These are phyloP conservation scores for Cichorium intybus DNA, from an alignment of 140 eudicot species.

Conservation along the genomic window DNA sequence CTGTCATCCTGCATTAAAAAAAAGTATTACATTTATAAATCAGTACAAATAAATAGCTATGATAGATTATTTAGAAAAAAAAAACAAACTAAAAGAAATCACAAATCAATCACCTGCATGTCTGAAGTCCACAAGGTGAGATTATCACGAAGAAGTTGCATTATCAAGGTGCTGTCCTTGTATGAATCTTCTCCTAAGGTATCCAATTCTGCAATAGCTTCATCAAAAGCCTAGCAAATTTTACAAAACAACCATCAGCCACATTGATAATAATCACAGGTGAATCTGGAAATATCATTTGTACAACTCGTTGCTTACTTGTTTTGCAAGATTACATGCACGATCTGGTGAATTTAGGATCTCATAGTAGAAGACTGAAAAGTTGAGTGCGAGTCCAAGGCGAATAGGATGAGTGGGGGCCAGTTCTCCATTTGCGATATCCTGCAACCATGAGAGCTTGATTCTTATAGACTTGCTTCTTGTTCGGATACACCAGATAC, in stretches of 20 bases:
- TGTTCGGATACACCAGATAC: neutral
- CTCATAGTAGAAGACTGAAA: conserved; percentile 80
- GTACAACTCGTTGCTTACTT: conserved; percentile 34
- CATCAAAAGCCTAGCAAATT: conserved; percentile 72
- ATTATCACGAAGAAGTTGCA: conserved; percentile 87
- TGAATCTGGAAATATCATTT: neutral
- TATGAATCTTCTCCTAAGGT: conserved; percentile 78
- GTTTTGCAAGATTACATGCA: conserved; percentile 84
- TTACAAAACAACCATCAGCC: conserved; percentile 18
- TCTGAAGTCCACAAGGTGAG: conserved; percentile 87
- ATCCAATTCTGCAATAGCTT: conserved; percentile 81
- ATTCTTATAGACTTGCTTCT: conserved; percentile 1
- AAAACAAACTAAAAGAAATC: neutral
- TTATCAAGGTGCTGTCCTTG: conserved; percentile 81
- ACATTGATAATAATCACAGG: neutral
- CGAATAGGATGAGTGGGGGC: conserved; percentile 87
- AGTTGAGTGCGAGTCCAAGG: conserved; percentile 83
- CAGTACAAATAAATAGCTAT: neutral
- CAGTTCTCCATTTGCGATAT: conserved; percentile 69
- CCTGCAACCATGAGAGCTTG: conserved; percentile 40
- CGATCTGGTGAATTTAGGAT: conserved; percentile 83
- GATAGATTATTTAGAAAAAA: no score
- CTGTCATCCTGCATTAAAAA: conserved; percentile 55
- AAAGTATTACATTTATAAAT: neutral
- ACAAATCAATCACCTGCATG: conserved; percentile 54